phyloP scores from a whole-genome alignment of 768 basidiomycete species.

The Suillus placidus region DNA sequence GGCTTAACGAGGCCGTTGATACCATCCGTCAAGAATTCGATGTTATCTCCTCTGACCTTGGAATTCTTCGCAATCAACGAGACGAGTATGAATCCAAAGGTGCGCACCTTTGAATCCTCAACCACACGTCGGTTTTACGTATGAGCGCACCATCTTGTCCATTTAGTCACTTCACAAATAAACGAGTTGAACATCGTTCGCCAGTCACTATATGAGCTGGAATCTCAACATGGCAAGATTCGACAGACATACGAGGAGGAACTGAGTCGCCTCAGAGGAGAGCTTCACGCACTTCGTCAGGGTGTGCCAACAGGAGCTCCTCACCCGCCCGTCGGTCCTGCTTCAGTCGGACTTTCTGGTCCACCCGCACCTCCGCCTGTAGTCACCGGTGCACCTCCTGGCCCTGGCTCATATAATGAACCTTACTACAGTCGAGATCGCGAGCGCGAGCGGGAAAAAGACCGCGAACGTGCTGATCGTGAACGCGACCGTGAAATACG shows the following conservation, averaged over 20 bases:
- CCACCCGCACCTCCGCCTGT: conserved; percentile 35
- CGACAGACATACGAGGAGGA: conserved; percentile 89
- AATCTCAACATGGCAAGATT: conserved; percentile 84
- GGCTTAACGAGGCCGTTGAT: conserved; percentile 81
- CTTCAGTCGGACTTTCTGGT: conserved; percentile 36
- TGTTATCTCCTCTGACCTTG: conserved; percentile 64
- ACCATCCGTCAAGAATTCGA: conserved; percentile 86
- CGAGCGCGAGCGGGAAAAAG: conserved; percentile 44
- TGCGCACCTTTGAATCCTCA: conserved; percentile 39
- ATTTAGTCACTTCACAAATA: conserved; percentile 75
- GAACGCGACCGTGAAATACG: conserved; percentile 42
- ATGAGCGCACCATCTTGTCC: conserved; percentile 16
- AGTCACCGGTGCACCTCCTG: conserved; percentile 34
- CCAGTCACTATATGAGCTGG: conserved; percentile 89
- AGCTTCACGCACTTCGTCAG: conserved; percentile 59
- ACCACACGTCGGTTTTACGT: conserved; percentile 1
- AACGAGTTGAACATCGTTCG: conserved; percentile 90
- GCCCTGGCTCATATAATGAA: conserved; percentile 38
- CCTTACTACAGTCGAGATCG: conserved; percentile 43
- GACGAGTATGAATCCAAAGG: conserved; percentile 92
- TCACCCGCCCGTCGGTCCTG: conserved; percentile 36
- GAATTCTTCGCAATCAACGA: conserved; percentile 69
- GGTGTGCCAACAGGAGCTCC: conserved; percentile 38
- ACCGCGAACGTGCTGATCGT: conserved; percentile 43
- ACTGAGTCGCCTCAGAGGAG: conserved; percentile 67